phyloP scores from a whole-genome alignment of 208 protist species.

The Balamuthia mandrillaris region DNA sequence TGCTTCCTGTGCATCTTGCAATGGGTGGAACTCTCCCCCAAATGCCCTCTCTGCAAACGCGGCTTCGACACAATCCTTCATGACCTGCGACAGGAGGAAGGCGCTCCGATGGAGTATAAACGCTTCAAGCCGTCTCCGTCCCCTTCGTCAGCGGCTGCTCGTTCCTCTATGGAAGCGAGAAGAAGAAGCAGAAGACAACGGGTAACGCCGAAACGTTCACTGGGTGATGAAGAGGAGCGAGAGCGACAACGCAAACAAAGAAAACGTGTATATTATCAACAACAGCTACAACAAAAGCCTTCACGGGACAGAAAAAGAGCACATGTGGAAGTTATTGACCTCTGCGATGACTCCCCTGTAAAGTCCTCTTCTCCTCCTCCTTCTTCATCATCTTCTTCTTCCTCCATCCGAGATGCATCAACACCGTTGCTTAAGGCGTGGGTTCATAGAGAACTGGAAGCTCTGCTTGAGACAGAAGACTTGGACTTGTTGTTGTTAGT shows the following conservation, averaged over 20 bases:
- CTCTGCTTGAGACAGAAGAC: constrained; percentile 11
- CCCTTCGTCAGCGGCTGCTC: background rate
- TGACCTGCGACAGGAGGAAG: background rate
- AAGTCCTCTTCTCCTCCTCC: too few relatives aligned
- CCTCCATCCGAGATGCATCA: too few relatives aligned
- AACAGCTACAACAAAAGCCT: too few relatives aligned
- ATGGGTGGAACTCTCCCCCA: background rate
- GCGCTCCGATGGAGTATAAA: too few relatives aligned
- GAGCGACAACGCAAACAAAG: too few relatives aligned
- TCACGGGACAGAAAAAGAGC: too few relatives aligned
- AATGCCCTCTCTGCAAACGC: constrained; percentile 34
- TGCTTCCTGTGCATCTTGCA: constrained; percentile 33
- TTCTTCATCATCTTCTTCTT: too few relatives aligned
- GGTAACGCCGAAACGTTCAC: background rate
- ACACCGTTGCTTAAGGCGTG: constrained; percentile 27
- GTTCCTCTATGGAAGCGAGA: background rate
- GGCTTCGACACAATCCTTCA: constrained; percentile 4
- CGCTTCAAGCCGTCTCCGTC: background rate
- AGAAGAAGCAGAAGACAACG: background rate
- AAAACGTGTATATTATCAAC: too few relatives aligned
- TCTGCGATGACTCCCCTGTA: too few relatives aligned
- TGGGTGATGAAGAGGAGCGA: background rate
- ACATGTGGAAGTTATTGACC: too few relatives aligned
- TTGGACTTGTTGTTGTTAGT: background rate
- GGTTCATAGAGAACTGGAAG: background rate